Conservation (phyloP, 345 rosid genomes). For the Salix udensis region DNA sequence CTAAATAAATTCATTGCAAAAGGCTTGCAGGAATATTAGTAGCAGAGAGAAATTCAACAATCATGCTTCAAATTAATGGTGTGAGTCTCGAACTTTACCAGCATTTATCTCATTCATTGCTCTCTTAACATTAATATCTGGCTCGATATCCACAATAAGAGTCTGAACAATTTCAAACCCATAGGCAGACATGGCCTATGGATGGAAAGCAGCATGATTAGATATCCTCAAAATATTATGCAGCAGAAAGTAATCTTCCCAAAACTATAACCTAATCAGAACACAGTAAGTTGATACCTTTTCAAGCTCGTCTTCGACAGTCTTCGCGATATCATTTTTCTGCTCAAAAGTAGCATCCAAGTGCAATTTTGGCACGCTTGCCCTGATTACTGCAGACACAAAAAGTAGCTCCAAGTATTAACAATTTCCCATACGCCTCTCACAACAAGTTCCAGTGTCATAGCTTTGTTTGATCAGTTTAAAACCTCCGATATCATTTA, state of each 20-base stretch:
- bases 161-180: constrained; percentile 24
- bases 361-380: constrained; percentile 2
- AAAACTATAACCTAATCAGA: too few species aligned
- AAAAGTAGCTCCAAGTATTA: background rate
- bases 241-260: background rate
- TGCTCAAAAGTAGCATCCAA: constrained; percentile 7
- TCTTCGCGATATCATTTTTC: constrained; percentile 12
- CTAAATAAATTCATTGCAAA: too few species aligned
- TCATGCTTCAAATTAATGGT: background rate
- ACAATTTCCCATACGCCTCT: too few species aligned
- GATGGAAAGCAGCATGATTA: background rate
- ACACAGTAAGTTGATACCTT: background rate
- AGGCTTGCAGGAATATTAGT: too few species aligned
- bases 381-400: constrained; percentile 11
- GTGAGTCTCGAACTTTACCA: background rate
- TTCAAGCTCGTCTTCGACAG: constrained; percentile 6
- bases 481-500: background rate
- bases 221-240: background rate
- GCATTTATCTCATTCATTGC: constrained; percentile 28
- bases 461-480: background rate
- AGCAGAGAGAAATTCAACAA: too few species aligned
- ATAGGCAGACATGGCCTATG: constrained; percentile 18
- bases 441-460: too few species aligned
- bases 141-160: constrained; percentile 12
- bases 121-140: constrained; percentile 14